phyloP scores from a whole-genome alignment of 768 basidiomycete species.

The Ramaria sp. region DNA sequence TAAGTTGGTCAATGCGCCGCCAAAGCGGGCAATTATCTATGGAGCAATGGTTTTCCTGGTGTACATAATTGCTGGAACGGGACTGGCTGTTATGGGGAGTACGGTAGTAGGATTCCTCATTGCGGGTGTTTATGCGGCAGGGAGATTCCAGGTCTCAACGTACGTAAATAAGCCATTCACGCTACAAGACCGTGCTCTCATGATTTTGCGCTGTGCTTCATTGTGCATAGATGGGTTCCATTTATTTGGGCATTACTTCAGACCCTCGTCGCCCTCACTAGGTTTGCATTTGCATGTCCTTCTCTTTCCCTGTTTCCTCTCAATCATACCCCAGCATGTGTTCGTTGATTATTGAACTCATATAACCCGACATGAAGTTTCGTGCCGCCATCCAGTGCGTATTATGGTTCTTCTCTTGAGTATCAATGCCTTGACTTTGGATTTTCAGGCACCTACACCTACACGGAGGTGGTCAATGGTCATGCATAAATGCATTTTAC shows the following conservation, averaged over 20 bases:
- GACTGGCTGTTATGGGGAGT: not conserved
- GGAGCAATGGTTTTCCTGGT: not conserved
- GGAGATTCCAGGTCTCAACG: slow-evolving; percentile 6
- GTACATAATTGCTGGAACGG: not conserved
- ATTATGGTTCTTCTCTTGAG: too few relatives aligned
- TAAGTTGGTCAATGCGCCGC: not conserved
- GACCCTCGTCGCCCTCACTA: slow-evolving; percentile 4
- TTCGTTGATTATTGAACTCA: slow-evolving; percentile 3
- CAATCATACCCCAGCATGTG: slow-evolving; percentile 1
- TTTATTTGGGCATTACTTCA: slow-evolving; percentile 7
- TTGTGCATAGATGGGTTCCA: slow-evolving; percentile 6
- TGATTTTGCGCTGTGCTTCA: not conserved
- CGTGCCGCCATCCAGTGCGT: too few relatives aligned
- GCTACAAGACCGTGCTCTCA: too few relatives aligned
- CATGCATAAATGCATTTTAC: too few relatives aligned
- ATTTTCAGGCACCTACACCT: too few relatives aligned
- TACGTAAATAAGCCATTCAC: not conserved
- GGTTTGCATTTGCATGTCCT: not conserved
- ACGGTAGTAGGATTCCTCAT: slow-evolving; percentile 7
- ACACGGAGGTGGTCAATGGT: too few relatives aligned
- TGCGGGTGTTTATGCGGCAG: slow-evolving; percentile 6
- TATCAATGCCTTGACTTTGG: too few relatives aligned
- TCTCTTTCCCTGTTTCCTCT: not conserved
- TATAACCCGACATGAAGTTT: not conserved
- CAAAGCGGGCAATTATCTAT: not conserved